phyloP scores from a whole-genome alignment of 1,284 basidiomycete species.

The Cutaneotrichosporon cutaneum region DNA sequence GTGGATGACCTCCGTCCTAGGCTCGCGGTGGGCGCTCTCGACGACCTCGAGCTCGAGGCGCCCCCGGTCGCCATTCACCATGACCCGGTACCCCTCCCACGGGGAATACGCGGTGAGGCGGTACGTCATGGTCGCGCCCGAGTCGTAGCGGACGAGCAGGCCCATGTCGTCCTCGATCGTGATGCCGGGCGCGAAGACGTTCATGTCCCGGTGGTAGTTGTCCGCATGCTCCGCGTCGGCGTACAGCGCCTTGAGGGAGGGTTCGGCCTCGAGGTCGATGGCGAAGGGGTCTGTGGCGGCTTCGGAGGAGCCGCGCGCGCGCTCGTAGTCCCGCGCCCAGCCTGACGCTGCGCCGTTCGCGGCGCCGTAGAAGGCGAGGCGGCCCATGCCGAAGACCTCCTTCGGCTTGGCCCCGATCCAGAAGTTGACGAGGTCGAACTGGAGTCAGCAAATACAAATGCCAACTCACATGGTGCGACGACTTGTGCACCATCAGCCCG shows the following conservation, averaged over 20 bases:
- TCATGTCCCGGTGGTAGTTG: constrained; percentile 54
- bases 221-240: constrained; percentile 55
- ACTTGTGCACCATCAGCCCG: constrained; percentile 60
- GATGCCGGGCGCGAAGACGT: constrained; percentile 56
- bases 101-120: constrained; percentile 55
- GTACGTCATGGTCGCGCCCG: constrained; percentile 60
- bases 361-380: constrained; percentile 58
- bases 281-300: constrained; percentile 59
- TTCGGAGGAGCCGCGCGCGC: constrained; percentile 54
- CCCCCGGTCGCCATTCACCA: constrained; percentile 60
- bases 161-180: constrained; percentile 62
- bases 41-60: constrained; percentile 61
- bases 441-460: neutral
- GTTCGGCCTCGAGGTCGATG: constrained; percentile 57
- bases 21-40: constrained; percentile 51
- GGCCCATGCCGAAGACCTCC: constrained; percentile 58
- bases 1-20: constrained; percentile 42
- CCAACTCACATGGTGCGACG: constrained; percentile 56
- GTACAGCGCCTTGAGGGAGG: constrained; percentile 57
- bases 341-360: constrained; percentile 58
- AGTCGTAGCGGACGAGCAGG: constrained; percentile 58
- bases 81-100: constrained; percentile 59
- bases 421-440: constrained; percentile 57
- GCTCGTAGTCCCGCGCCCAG: constrained; percentile 58
- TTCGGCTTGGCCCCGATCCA: constrained; percentile 59